phyloP scores from a whole-genome alignment of 2,329 filamentous ascomycete species.

The Leptographium wingfieldii region DNA sequence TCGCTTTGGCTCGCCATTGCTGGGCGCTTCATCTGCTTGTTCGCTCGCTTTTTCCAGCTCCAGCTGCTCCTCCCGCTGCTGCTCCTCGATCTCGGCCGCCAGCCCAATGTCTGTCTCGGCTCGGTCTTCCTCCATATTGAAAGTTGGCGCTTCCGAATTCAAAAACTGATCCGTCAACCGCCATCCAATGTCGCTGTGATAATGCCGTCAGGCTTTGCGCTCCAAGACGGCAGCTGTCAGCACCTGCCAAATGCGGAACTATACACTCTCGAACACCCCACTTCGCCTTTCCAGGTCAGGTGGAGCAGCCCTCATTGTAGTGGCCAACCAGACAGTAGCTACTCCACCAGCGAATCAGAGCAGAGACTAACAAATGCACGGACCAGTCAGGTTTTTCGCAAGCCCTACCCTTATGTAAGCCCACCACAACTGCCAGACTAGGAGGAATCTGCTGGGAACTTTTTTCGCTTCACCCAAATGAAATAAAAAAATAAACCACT shows the following conservation, averaged over 20 bases:
- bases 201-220: neutral
- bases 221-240: constrained; percentile 2
- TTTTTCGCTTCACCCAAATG: constrained; percentile 7
- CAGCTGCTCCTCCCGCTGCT: constrained; percentile 21
- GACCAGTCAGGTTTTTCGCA: constrained; percentile 3
- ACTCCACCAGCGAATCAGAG: neutral
- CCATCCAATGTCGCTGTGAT: neutral
- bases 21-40: neutral
- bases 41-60: constrained; percentile 2
- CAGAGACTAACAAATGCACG: neutral
- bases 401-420: constrained; percentile 13
- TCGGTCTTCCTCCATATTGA: constrained; percentile 62
- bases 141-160: neutral
- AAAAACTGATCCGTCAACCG: neutral
- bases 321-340: neutral
- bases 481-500: constrained; percentile 1
- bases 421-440: constrained; percentile 7
- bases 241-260: constrained; percentile 3
- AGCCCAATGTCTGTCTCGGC: constrained; percentile 58
- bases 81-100: constrained; percentile 47
- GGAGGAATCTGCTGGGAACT: constrained; percentile 3
- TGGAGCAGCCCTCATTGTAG: neutral
- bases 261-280: neutral
- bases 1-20: neutral
- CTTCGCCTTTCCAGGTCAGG: neutral